A percentile compares a stretch with the other conserved stretches of the same genome.
Conservation (phyloP, 768 basidiomycete genomes). For the Rhizopogon roseolus region DNA sequence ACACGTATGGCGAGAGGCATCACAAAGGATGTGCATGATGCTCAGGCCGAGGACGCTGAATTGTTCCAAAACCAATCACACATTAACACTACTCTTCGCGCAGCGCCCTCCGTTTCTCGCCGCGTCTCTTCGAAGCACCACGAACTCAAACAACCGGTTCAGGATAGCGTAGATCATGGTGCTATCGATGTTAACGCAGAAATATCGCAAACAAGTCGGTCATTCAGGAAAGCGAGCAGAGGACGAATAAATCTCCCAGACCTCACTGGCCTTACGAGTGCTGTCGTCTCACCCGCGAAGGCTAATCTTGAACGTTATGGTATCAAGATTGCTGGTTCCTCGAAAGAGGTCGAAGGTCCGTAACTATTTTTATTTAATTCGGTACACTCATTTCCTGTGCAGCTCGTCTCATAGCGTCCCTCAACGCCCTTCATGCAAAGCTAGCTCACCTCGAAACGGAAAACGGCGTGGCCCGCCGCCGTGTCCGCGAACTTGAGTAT, state of each 20-base stretch:
- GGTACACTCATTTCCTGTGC: neutral
- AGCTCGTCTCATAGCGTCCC: slow-evolving; percentile 61
- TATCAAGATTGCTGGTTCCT: slow-evolving; percentile 41
- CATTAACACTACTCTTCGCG: slow-evolving; percentile 1
- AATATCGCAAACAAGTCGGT: slow-evolving; percentile 2
- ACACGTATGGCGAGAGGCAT: slow-evolving; percentile 55
- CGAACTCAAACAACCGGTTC: slow-evolving; percentile 17
- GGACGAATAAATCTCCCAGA: slow-evolving; percentile 66
- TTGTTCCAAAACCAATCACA: neutral
- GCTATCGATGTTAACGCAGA: slow-evolving; percentile 11
- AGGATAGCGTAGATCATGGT: slow-evolving; percentile 27
- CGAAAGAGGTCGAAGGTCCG: slow-evolving; percentile 64
- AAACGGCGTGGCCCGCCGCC: slow-evolving; percentile 73
- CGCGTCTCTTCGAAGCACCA: slow-evolving; percentile 6
- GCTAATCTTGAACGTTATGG: slow-evolving; percentile 44
- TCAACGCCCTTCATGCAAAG: slow-evolving; percentile 61
- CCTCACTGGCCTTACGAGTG: slow-evolving; percentile 78
- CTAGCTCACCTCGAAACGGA: slow-evolving; percentile 74
- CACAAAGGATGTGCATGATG: slow-evolving; percentile 48
- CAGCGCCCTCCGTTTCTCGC: neutral
- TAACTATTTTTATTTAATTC: neutral
- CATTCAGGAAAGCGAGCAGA: slow-evolving; percentile 20
- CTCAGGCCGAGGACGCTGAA: slow-evolving; percentile 14
- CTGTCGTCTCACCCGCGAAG: slow-evolving; percentile 70
- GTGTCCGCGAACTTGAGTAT: slow-evolving; percentile 82